A percentile compares a stretch with the other conserved stretches of the same genome.
These are phyloP conservation scores for Martiniozyma asiatica DNA, from an alignment of 1,139 yeast species.

Conservation along the genomic window DNA sequence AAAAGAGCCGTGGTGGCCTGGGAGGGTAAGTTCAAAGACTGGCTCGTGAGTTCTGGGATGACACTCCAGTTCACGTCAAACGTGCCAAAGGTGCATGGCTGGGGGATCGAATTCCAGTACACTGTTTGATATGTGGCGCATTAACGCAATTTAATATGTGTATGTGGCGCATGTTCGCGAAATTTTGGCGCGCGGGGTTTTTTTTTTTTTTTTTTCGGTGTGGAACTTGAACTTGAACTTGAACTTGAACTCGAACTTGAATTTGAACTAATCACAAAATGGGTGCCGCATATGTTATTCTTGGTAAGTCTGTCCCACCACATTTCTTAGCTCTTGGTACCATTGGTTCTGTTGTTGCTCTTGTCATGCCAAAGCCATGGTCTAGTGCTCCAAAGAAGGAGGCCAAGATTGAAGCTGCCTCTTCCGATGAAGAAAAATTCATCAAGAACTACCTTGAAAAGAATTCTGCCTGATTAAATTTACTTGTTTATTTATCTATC, in stretches of 20 bases:
- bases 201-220: no score
- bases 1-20: conserved; percentile 55
- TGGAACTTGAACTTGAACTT: no score
- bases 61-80: conserved; percentile 27
- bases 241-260: no score
- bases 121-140: no score
- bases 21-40: conserved; percentile 82
- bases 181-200: no score
- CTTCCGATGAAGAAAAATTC: conserved; percentile 85
- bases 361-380: conserved; percentile 66
- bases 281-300: conserved; percentile 73
- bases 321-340: conserved; percentile 65
- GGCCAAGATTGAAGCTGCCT: conserved; percentile 59
- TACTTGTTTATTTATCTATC: not conserved
- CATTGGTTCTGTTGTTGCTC: conserved; percentile 45
- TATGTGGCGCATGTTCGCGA: no score
- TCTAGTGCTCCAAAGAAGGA: conserved; percentile 34
- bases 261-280: no score
- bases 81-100: conserved; percentile 21
- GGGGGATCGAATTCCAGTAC: conserved; percentile 24
- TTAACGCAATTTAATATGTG: no score
- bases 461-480: conserved; percentile 2
- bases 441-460: conserved; percentile 29
- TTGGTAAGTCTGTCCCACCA: conserved; percentile 67
- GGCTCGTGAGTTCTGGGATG: conserved; percentile 68